phyloP scores from a whole-genome alignment of 164 flowering plant genomes.

The Platanus orientalis region DNA sequence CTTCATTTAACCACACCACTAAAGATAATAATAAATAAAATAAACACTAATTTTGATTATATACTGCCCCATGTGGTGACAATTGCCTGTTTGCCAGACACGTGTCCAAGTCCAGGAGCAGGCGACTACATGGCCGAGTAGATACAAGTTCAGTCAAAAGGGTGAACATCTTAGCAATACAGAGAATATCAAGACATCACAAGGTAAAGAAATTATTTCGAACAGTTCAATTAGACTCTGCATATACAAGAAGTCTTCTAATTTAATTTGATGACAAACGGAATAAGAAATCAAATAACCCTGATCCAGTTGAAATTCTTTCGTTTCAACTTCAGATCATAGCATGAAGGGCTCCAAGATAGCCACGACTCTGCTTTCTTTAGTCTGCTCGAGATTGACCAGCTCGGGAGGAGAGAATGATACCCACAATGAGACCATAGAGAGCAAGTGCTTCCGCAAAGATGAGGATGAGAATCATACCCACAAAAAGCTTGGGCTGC shows the following conservation, averaged over 20 bases:
- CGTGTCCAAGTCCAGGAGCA: too few species aligned
- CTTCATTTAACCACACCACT: too few species aligned
- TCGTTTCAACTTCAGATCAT: background rate
- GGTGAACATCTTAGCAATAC: too few species aligned
- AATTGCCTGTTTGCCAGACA: too few species aligned
- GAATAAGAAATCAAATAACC: background rate
- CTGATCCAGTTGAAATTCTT: background rate
- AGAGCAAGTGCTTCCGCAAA: constrained; percentile 46
- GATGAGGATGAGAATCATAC: constrained; percentile 35
- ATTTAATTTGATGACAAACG: background rate
- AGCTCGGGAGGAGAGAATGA: constrained; percentile 56
- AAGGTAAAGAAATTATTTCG: too few species aligned
- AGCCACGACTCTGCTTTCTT: background rate
- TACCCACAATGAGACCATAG: constrained; percentile 34
- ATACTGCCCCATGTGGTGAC: too few species aligned
- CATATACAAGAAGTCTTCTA: background rate
- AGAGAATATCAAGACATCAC: too few species aligned
- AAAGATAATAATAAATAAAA: too few species aligned
- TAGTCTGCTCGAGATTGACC: constrained; percentile 62
- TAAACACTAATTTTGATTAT: too few species aligned
- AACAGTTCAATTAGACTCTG: background rate
- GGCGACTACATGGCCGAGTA: too few species aligned
- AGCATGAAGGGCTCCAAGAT: background rate
- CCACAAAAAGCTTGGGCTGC: constrained; percentile 55
- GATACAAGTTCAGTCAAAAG: too few species aligned